Evolutionary conservation across 164 flowering plant species (phyloP).

Genomic region (Litsea cubeba): DNA sequence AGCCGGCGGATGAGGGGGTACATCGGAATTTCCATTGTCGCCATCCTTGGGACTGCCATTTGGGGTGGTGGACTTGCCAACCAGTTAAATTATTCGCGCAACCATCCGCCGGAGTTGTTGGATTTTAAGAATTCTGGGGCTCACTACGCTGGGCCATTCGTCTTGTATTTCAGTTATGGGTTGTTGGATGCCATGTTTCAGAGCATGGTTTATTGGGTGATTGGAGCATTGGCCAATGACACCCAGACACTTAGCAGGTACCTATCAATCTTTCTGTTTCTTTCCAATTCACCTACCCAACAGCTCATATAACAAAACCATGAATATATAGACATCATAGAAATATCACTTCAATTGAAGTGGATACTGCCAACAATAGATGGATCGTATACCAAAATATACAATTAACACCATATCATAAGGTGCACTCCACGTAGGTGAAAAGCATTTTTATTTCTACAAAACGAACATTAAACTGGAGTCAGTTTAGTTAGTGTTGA

Average conservation of each 20-base stretch:
- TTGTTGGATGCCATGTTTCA: conserved; percentile 94
- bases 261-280: background rate
- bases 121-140: conserved; percentile 73
- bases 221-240: conserved; percentile 85
- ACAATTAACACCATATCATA: no score
- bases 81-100: conserved; percentile 48
- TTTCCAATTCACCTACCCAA: background rate
- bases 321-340: no score
- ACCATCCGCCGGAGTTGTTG: conserved; percentile 29
- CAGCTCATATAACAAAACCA: no score
- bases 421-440: no score
- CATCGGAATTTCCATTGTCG: conserved; percentile 57
- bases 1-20: conserved; percentile 73
- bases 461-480: no score
- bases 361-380: no score
- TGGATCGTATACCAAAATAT: no score
- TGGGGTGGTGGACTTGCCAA: conserved; percentile 91
- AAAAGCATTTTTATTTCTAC: no score
- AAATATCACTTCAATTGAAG: no score
- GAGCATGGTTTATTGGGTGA: conserved; percentile 88
- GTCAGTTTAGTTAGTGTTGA: no score
- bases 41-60: conserved; percentile 54
- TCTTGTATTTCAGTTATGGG: conserved; percentile 78
- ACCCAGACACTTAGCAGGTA: conserved; percentile 96
- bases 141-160: conserved; percentile 73